Evolutionary conservation across 2,329 filamentous ascomycete species (phyloP).

Genomic region (Zymoseptoria pseudotritici): DNA sequence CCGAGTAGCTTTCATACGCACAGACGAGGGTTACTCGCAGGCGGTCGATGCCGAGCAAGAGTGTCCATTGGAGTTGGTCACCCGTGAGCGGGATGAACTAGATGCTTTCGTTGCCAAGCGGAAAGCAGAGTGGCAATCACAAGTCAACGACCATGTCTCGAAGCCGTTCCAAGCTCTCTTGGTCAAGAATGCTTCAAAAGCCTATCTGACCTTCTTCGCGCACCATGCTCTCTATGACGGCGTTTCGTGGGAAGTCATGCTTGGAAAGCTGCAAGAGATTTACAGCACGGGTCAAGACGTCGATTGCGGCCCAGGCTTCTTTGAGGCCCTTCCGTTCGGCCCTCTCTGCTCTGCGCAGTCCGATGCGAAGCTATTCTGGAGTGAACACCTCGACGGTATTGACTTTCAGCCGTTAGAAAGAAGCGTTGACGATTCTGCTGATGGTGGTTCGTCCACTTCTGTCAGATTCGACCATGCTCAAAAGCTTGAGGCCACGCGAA

Average conservation of each 20-base stretch:
- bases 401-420: conserved; percentile 10
- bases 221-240: conserved; percentile 89
- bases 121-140: conserved; percentile 46
- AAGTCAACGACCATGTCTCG: conserved; percentile 44
- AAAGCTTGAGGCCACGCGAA: conserved; percentile 39
- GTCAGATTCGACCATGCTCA: background rate
- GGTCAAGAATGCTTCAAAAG: conserved; percentile 27
- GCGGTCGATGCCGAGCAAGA: conserved; percentile 47
- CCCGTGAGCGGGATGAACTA: conserved; percentile 30
- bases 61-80: conserved; percentile 34
- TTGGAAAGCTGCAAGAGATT: conserved; percentile 49
- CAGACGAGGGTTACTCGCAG: conserved; percentile 70
- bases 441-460: background rate
- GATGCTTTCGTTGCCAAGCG: conserved; percentile 30
- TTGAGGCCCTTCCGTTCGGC: conserved; percentile 61
- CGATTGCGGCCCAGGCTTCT: conserved; percentile 48
- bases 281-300: conserved; percentile 37
- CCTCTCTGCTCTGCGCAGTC: conserved; percentile 47
- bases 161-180: conserved; percentile 48
- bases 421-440: background rate
- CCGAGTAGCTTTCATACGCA: conserved; percentile 64
- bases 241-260: conserved; percentile 62
- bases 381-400: conserved; percentile 41
- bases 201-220: conserved; percentile 55
- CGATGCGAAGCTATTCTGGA: conserved; percentile 62